A percentile compares a stretch with the other conserved stretches of the same genome.
Evolutionary conservation across 2,329 filamentous ascomycete genomes (phyloP).

Genomic region (Exserohilum turcica): DNA sequence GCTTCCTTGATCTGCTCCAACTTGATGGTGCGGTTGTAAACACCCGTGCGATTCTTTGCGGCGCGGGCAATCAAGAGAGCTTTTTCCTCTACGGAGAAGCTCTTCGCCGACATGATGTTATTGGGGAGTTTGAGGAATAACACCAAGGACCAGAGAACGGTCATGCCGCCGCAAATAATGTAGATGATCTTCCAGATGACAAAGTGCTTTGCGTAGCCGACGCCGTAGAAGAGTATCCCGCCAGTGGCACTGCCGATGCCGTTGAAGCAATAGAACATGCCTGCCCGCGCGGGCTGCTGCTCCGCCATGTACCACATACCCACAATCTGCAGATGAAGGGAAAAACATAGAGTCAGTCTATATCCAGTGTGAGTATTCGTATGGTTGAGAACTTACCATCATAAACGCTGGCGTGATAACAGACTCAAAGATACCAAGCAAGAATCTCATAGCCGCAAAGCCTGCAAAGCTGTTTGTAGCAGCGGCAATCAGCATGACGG

Average conservation of each 20-base stretch:
- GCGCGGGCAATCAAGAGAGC: slow-evolving; percentile 50
- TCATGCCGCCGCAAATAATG: slow-evolving; percentile 53
- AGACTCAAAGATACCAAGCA: slow-evolving; percentile 31
- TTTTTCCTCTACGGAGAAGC: slow-evolving; percentile 53
- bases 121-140: slow-evolving; percentile 50
- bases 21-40: slow-evolving; percentile 57
- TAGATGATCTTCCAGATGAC: slow-evolving; percentile 54
- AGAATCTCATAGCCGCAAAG: slow-evolving; percentile 24
- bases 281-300: slow-evolving; percentile 28
- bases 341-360: not conserved
- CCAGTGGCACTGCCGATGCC: slow-evolving; percentile 28
- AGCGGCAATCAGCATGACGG: slow-evolving; percentile 25
- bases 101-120: slow-evolving; percentile 50
- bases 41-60: slow-evolving; percentile 45
- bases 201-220: slow-evolving; percentile 51
- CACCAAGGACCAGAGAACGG: slow-evolving; percentile 53
- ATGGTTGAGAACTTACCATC: slow-evolving; percentile 23
- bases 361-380: not conserved
- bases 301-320: slow-evolving; percentile 15
- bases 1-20: slow-evolving; percentile 57
- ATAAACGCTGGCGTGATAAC: slow-evolving; percentile 27
- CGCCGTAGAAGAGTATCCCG: slow-evolving; percentile 46
- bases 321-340: not conserved
- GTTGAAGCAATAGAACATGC: slow-evolving; percentile 33
- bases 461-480: slow-evolving; percentile 28